Percentiles rank a stretch among this genome's conserved stretches.
phyloP scores from a whole-genome alignment of 2,329 filamentous ascomycete genomes.

The Dactylellina sp. region DNA sequence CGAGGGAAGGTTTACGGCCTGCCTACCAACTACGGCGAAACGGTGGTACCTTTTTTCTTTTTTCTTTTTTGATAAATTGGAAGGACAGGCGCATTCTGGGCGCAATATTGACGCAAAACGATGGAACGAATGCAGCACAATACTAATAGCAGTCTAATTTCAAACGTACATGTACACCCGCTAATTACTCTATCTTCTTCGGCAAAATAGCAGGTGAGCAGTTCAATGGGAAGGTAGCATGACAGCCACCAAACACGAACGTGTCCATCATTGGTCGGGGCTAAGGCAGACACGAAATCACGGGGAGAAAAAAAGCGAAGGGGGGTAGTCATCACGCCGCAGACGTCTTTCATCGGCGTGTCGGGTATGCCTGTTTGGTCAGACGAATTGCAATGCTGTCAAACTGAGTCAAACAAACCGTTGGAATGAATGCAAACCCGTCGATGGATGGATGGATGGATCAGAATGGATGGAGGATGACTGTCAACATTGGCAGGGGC shows the following conservation, averaged over 20 bases:
- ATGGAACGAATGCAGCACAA: not conserved
- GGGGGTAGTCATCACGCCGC: not conserved
- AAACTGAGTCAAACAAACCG: not conserved
- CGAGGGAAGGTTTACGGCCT: no score
- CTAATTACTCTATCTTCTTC: no score
- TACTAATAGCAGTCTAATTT: no score
- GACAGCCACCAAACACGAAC: constrained; percentile 29
- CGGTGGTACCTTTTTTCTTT: not conserved
- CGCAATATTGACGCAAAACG: constrained; percentile 53
- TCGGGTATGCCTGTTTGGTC: constrained; percentile 2
- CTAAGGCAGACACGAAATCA: constrained; percentile 36
- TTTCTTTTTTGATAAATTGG: constrained; percentile 15
- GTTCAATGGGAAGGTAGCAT: not conserved
- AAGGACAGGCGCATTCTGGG: constrained; percentile 29
- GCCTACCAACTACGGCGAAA: no score
- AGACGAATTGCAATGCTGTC: not conserved
- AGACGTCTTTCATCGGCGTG: not conserved
- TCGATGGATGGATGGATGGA: no score
- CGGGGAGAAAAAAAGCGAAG: no score
- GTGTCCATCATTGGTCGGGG: constrained; percentile 10
- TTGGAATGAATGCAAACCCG: no score
- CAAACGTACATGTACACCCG: no score
- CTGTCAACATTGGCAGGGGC: no score
- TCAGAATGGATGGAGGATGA: no score
- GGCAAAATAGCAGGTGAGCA: constrained; percentile 29